These are phyloP conservation scores for Colletotrichum higginsianum DNA, from an alignment of 2,329 filamentous ascomycete species.

Conservation along the genomic window DNA sequence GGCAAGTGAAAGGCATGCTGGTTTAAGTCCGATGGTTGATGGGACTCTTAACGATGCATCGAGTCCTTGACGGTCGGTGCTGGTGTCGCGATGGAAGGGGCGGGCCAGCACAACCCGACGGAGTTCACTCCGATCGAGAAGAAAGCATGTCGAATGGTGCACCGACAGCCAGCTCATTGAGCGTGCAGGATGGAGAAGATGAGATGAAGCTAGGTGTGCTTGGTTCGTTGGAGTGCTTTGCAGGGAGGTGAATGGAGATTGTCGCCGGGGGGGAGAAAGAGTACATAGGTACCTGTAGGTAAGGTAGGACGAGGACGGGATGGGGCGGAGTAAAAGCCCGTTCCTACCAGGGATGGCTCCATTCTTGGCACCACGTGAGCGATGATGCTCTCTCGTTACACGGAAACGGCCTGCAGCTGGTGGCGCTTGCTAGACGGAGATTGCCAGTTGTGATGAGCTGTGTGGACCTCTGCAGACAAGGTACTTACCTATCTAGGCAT, in stretches of 20 bases:
- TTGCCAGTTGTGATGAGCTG: too few relatives aligned
- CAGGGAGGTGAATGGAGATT: not conserved
- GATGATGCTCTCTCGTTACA: not conserved
- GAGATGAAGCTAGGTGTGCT: not conserved
- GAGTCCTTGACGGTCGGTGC: not conserved
- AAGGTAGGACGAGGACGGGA: not conserved
- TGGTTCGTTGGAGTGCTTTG: not conserved
- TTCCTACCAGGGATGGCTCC: not conserved
- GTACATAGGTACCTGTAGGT: not conserved
- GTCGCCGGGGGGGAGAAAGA: not conserved
- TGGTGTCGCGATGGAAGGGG: not conserved
- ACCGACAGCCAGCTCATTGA: too few relatives aligned
- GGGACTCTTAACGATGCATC: not conserved
- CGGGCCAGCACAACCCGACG: not conserved
- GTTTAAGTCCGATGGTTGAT: not conserved
- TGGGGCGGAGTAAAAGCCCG: not conserved
- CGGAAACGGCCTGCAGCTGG: constrained; percentile 9
- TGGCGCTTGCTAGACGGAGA: not conserved
- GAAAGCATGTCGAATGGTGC: not conserved
- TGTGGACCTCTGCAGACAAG: not conserved
- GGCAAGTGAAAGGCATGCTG: not conserved
- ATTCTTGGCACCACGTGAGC: constrained; percentile 3
- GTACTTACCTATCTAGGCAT: not conserved
- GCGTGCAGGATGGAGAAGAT: not conserved
- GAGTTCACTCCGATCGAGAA: not conserved